Conservation (phyloP, 129 eudicot genomes). For the Deinandra increscens region DNA sequence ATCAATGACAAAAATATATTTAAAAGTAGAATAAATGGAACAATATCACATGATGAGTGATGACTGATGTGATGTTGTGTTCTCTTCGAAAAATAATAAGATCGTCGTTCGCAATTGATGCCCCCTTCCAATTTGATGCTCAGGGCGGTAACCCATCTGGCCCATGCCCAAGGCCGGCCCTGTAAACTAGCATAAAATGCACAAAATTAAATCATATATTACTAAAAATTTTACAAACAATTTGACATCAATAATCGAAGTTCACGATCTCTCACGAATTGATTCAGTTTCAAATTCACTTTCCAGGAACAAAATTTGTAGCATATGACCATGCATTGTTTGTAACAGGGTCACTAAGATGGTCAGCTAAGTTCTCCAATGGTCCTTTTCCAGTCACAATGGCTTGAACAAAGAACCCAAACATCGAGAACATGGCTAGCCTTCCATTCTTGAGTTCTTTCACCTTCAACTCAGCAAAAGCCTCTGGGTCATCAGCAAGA, state of each 20-base stretch:
- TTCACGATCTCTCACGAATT: background rate
- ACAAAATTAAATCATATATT: conserved; percentile 28
- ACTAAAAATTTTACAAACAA: conserved; percentile 36
- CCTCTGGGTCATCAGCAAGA: conserved; percentile 76
- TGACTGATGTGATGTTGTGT: too few relatives aligned
- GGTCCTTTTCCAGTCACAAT: conserved; percentile 84
- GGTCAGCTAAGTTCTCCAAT: conserved; percentile 72
- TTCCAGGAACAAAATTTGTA: conserved; percentile 43
- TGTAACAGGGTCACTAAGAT: conserved; percentile 50
- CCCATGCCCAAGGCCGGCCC: too few relatives aligned
- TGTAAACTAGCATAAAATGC: conserved; percentile 19
- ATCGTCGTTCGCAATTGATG: too few relatives aligned
- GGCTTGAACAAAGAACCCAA: conserved; percentile 76
- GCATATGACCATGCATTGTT: conserved; percentile 50
- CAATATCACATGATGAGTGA: too few relatives aligned
- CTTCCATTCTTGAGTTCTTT: conserved; percentile 76
- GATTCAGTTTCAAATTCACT: conserved; percentile 17
- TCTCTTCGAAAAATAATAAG: too few relatives aligned
- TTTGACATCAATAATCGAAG: conserved; percentile 10
- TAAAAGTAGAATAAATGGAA: too few relatives aligned
- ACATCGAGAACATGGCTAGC: conserved; percentile 75
- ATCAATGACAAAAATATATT: too few relatives aligned
- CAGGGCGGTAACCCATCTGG: too few relatives aligned
- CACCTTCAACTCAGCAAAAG: conserved; percentile 72
- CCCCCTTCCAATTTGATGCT: too few relatives aligned